Percentiles rank a stretch among this genome's conserved stretches.
Conservation (phyloP, 2,329 filamentous ascomycete species). For the Aspergillus piperis region DNA sequence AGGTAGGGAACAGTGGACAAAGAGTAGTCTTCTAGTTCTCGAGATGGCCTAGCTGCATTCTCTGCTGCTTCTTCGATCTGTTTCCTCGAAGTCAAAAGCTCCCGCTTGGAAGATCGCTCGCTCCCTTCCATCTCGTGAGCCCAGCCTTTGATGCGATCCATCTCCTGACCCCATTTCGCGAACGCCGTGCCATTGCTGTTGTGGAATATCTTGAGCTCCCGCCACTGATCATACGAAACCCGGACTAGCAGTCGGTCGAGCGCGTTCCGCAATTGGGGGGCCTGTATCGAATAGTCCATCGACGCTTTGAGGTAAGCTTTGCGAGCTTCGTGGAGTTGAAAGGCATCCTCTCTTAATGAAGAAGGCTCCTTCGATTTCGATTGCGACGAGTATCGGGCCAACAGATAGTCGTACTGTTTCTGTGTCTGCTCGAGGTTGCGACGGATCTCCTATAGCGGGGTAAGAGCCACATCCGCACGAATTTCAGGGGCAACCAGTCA, state of each 20-base stretch:
- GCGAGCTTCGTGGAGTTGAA: constrained; percentile 88
- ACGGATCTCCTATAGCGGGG: constrained; percentile 61
- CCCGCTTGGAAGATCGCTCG: constrained; percentile 79
- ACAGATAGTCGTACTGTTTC: constrained; percentile 77
- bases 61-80: constrained; percentile 80
- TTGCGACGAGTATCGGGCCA: constrained; percentile 80
- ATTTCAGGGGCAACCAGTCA: constrained; percentile 6
- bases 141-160: constrained; percentile 92
- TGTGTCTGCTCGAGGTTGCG: constrained; percentile 76
- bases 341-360: constrained; percentile 88
- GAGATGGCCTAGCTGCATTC: constrained; percentile 71
- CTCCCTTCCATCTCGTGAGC: constrained; percentile 88
- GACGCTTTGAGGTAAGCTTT: constrained; percentile 88
- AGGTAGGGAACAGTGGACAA: constrained; percentile 86
- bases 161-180: constrained; percentile 70
- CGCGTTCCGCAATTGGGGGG: constrained; percentile 78
- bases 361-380: constrained; percentile 94
- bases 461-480: constrained; percentile 17
- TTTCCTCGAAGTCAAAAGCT: constrained; percentile 75
- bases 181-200: constrained; percentile 65
- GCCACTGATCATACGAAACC: constrained; percentile 83
- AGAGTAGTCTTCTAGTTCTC: constrained; percentile 91
- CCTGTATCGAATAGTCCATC: constrained; percentile 88
- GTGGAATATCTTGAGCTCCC: constrained; percentile 73
- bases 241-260: constrained; percentile 85